phyloP scores from a whole-genome alignment of 2,329 filamentous ascomycete species.

The Daldinia sp. region DNA sequence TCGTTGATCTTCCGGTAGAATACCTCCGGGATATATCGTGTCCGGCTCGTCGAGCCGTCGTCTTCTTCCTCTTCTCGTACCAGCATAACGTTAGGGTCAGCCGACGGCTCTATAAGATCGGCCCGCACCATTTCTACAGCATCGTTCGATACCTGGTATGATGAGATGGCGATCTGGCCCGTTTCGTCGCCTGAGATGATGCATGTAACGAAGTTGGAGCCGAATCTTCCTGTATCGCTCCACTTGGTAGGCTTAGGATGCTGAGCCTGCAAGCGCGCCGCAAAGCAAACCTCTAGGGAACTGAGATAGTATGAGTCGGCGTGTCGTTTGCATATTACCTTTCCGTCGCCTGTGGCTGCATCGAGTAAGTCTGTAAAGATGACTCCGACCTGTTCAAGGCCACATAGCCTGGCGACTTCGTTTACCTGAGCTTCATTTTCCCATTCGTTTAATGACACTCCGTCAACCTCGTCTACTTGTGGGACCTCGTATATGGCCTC shows the following conservation, averaged over 20 bases:
- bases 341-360: slow-evolving; percentile 80
- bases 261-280: slow-evolving; percentile 84
- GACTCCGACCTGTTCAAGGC: slow-evolving; percentile 86
- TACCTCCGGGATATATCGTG: slow-evolving; percentile 94
- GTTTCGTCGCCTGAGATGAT: slow-evolving; percentile 92
- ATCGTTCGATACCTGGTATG: slow-evolving; percentile 94
- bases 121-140: slow-evolving; percentile 97
- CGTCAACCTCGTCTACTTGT: slow-evolving; percentile 87
- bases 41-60: slow-evolving; percentile 70
- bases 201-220: slow-evolving; percentile 97
- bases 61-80: slow-evolving; percentile 92
- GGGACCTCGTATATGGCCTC: slow-evolving; percentile 98
- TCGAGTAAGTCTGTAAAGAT: slow-evolving; percentile 95
- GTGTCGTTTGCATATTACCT: slow-evolving; percentile 93
- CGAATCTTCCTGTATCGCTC: slow-evolving; percentile 93
- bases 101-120: slow-evolving; percentile 93
- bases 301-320: slow-evolving; percentile 94
- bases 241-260: slow-evolving; percentile 93
- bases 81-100: slow-evolving; percentile 91
- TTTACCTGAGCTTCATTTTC: slow-evolving; percentile 84
- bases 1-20: slow-evolving; percentile 97
- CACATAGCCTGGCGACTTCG: slow-evolving; percentile 81
- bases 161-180: slow-evolving; percentile 85
- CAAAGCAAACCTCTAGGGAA: slow-evolving; percentile 90
- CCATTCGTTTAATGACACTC: slow-evolving; percentile 85